A percentile compares a stretch with the other conserved stretches of the same genome.
These are phyloP conservation scores for Backusella parvicylindrica DNA, from an alignment of 192 early-diverging fungal genomes.

Conservation along the genomic window DNA sequence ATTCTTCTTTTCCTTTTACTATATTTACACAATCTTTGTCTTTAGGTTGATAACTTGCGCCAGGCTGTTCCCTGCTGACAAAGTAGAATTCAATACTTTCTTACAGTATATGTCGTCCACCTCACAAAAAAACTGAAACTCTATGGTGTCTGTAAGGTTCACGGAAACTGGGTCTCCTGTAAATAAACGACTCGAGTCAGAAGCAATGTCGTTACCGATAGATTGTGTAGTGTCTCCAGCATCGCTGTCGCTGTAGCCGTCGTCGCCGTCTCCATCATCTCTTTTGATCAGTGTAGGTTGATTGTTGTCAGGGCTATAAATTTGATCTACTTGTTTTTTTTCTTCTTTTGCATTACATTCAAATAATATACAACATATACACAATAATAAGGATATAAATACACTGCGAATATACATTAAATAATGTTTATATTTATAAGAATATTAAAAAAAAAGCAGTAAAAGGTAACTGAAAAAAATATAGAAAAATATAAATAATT, in stretches of 20 bases:
- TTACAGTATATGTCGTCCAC: background rate
- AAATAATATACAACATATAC: conserved; percentile 5
- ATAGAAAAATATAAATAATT: background rate
- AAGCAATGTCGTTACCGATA: background rate
- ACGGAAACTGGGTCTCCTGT: background rate
- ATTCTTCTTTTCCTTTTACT: background rate
- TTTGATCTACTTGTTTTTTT: background rate
- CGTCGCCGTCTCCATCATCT: background rate
- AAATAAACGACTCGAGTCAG: background rate
- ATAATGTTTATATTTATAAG: background rate
- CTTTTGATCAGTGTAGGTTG: background rate
- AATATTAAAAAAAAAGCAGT: background rate
- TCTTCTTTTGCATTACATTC: background rate
- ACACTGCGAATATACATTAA: conserved; percentile 4
- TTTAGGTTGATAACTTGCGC: conserved; percentile 4
- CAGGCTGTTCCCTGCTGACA: background rate
- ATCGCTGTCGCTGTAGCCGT: background rate
- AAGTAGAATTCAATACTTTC: background rate
- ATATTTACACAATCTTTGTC: conserved; percentile 1
- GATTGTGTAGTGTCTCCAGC: background rate
- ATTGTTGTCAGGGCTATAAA: background rate
- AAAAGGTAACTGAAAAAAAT: background rate
- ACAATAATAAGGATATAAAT: conserved; percentile 1
- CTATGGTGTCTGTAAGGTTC: background rate
- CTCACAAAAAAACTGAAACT: background rate